These are phyloP conservation scores for Colletotrichum shisoi DNA, from an alignment of 2,329 filamentous ascomycete genomes.

Conservation along the genomic window DNA sequence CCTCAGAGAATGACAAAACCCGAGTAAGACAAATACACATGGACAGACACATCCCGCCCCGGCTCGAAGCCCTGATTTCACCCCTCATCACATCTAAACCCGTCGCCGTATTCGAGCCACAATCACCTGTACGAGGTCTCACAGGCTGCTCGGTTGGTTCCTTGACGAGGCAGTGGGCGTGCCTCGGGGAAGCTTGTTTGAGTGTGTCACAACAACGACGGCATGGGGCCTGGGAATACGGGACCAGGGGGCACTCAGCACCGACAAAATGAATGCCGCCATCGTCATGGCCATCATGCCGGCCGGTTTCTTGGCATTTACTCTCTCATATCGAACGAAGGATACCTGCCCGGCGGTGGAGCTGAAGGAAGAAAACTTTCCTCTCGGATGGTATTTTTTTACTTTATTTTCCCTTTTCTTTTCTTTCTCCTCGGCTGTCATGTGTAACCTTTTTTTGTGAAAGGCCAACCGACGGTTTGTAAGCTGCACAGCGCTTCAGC, in stretches of 20 bases:
- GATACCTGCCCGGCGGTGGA: conserved; percentile 12
- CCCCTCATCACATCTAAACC: conserved; percentile 17
- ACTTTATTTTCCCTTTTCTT: too few relatives aligned
- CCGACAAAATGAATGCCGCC: neutral
- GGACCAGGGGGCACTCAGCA: neutral
- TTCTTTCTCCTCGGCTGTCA: neutral
- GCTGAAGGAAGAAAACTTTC: neutral
- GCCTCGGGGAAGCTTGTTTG: conserved; percentile 14
- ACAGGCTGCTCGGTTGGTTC: conserved; percentile 8
- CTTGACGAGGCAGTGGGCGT: conserved; percentile 1
- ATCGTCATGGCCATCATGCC: conserved; percentile 11
- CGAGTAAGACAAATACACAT: neutral
- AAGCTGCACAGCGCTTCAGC: conserved; percentile 8
- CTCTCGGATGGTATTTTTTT: too few relatives aligned
- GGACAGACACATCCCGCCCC: neutral
- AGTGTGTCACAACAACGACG: neutral
- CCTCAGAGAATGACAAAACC: conserved; percentile 7
- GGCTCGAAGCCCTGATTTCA: neutral
- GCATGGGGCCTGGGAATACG: neutral
- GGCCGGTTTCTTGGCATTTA: conserved; percentile 28
- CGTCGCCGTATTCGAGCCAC: conserved; percentile 17
- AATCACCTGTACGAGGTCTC: conserved; percentile 20
- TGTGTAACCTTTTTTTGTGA: neutral
- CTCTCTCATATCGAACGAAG: neutral
- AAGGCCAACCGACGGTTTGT: conserved; percentile 9